Evolutionary conservation across 352 stramenopile species (phyloP).

Genomic region (Phytopythium chamaehyphon): DNA sequence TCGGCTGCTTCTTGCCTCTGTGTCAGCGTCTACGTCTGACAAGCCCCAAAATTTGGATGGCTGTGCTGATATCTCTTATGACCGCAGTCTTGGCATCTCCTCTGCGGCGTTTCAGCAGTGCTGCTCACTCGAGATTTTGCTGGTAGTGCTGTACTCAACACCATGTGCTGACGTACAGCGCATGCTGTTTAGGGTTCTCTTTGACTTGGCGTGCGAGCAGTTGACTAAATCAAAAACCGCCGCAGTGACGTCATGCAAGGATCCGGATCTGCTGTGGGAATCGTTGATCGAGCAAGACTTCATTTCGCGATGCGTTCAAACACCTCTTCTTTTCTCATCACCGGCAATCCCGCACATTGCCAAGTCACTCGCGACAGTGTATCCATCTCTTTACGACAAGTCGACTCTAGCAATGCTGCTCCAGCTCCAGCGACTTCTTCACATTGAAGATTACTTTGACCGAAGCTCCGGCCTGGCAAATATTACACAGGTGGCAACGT

Average conservation of each 20-base stretch:
- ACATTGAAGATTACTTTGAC: conserved; percentile 44
- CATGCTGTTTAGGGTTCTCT: conserved; percentile 22
- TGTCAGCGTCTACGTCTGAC: no score
- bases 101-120: conserved; percentile 25
- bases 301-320: conserved; percentile 9
- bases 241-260: conserved; percentile 11
- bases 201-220: conserved; percentile 30
- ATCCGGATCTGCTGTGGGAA: conserved; percentile 23
- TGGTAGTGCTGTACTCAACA: conserved; percentile 31
- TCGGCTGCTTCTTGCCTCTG: no score
- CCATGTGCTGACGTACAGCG: conserved; percentile 14
- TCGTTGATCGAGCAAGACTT: conserved; percentile 20
- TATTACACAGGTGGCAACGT: conserved; percentile 17
- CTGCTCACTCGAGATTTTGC: conserved; percentile 24
- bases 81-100: conserved; percentile 11
- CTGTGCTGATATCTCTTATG: conserved; percentile 7
- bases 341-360: conserved; percentile 13
- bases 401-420: conserved; percentile 30
- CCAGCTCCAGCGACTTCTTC: conserved; percentile 31
- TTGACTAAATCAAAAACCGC: conserved; percentile 16
- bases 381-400: conserved; percentile 27
- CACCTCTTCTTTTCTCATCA: conserved; percentile 14
- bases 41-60: no score
- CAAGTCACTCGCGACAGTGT: conserved; percentile 20
- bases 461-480: conserved; percentile 30